These are phyloP conservation scores for Juglanconis juglandina DNA, from an alignment of 2,329 filamentous ascomycete species.

Conservation along the genomic window DNA sequence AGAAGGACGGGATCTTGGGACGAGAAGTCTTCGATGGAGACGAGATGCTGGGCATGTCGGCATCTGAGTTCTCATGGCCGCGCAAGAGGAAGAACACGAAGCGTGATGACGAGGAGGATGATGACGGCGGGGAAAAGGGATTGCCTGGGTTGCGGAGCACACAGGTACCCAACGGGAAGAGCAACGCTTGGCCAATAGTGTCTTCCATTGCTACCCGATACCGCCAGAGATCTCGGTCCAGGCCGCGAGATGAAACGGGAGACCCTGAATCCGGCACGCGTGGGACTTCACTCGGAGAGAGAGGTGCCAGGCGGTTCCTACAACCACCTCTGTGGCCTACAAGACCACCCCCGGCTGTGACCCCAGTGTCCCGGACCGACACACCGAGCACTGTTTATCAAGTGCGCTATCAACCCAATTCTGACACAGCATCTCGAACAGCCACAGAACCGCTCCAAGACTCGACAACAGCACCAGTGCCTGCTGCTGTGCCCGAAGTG, in stretches of 20 bases:
- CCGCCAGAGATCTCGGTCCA: conserved; percentile 26
- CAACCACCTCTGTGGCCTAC: conserved; percentile 54
- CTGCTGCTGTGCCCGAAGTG: conserved; percentile 30
- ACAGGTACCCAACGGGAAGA: conserved; percentile 25
- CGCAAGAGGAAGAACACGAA: conserved; percentile 33
- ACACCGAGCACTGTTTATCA: conserved; percentile 63
- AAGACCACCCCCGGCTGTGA: conserved; percentile 51
- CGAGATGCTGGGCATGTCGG: conserved; percentile 73
- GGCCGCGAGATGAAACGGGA: conserved; percentile 20
- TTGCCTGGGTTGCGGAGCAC: conserved; percentile 14
- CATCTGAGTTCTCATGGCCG: conserved; percentile 48
- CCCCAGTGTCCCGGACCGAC: conserved; percentile 59
- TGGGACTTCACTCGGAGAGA: conserved; percentile 23
- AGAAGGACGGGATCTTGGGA: conserved; percentile 88
- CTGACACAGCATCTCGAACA: conserved; percentile 47
- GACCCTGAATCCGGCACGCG: conserved; percentile 16
- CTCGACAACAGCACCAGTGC: conserved; percentile 4
- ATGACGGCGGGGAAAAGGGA: conserved; percentile 28
- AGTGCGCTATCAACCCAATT: conserved; percentile 57
- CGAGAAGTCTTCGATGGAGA: conserved; percentile 91
- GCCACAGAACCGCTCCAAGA: conserved; percentile 34
- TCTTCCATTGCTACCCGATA: conserved; percentile 39
- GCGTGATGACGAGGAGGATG: conserved; percentile 26
- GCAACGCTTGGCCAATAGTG: conserved; percentile 38
- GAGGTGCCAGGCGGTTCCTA: conserved; percentile 31